Evolutionary conservation across 2,329 filamentous ascomycete species (phyloP).

Genomic region (Pseudogymnoascus sp.): DNA sequence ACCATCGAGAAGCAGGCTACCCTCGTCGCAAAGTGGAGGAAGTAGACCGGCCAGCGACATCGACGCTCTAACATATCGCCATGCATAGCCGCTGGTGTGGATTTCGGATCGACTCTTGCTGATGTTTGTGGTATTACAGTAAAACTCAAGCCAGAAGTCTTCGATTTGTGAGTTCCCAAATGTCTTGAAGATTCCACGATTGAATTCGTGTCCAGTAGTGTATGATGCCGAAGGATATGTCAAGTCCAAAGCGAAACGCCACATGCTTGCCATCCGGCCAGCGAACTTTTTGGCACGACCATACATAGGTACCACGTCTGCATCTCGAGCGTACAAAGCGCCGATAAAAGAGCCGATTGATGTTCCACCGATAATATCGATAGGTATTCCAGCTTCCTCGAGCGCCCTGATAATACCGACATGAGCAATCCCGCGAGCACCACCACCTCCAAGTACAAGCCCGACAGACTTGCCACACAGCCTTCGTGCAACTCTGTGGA

Average conservation of each 20-base stretch:
- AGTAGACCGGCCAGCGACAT: slow-evolving; percentile 93
- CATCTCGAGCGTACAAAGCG: slow-evolving; percentile 88
- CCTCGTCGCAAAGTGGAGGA: slow-evolving; percentile 91
- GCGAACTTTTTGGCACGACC: slow-evolving; percentile 95
- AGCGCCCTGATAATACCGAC: slow-evolving; percentile 90
- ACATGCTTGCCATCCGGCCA: slow-evolving; percentile 97
- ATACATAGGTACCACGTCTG: slow-evolving; percentile 94
- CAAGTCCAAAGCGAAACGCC: slow-evolving; percentile 92
- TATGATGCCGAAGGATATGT: slow-evolving; percentile 96
- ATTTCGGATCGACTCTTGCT: slow-evolving; percentile 86
- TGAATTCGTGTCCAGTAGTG: slow-evolving; percentile 97
- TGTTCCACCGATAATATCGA: slow-evolving; percentile 90
- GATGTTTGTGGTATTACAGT: slow-evolving; percentile 99
- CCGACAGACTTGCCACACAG: slow-evolving; percentile 92
- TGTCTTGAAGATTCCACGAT: slow-evolving; percentile 96
- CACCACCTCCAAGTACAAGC: slow-evolving; percentile 86
- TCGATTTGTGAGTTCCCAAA: slow-evolving; percentile 97
- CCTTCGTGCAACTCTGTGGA: slow-evolving; percentile 81
- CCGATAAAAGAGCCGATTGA: slow-evolving; percentile 96
- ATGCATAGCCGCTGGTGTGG: slow-evolving; percentile 93
- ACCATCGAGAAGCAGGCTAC: slow-evolving; percentile 91
- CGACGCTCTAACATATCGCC: slow-evolving; percentile 91
- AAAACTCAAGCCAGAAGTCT: slow-evolving; percentile 97
- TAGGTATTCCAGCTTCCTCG: slow-evolving; percentile 92
- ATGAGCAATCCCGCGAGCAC: slow-evolving; percentile 83